Percentiles rank a stretch among this genome's conserved stretches.
Evolutionary conservation across 2,329 filamentous ascomycete genomes (phyloP).

Genomic region (Aspergillus transmontanensis): DNA sequence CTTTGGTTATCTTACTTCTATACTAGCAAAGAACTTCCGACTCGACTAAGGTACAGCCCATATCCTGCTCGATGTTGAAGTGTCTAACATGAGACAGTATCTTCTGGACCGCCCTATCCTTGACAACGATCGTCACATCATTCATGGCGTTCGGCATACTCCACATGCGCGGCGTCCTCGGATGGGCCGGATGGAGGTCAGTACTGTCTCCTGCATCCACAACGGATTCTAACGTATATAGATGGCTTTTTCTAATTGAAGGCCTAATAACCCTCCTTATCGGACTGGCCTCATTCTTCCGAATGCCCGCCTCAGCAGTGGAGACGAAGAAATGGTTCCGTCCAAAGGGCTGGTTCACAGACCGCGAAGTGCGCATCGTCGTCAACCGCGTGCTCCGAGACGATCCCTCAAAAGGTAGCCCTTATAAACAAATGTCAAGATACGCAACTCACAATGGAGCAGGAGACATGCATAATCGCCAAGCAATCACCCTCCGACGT

Average conservation of each 20-base stretch:
- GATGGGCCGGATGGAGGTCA: slow-evolving; percentile 49
- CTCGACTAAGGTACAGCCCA: slow-evolving; percentile 50
- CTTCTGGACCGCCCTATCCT: slow-evolving; percentile 67
- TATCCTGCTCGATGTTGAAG: accelerated
- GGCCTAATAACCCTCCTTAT: slow-evolving; percentile 57
- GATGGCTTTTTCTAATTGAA: slow-evolving; percentile 60
- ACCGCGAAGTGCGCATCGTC: slow-evolving; percentile 62
- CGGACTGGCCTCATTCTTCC: slow-evolving; percentile 56
- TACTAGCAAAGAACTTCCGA: slow-evolving; percentile 50
- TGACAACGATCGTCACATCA: slow-evolving; percentile 37
- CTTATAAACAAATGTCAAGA: not conserved
- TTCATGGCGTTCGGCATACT: slow-evolving; percentile 42
- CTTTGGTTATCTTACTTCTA: slow-evolving; percentile 72
- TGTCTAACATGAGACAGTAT: slow-evolving; percentile 42
- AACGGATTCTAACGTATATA: slow-evolving; percentile 11
- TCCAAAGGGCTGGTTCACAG: slow-evolving; percentile 62
- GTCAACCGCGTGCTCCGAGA: slow-evolving; percentile 63
- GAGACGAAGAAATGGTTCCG: slow-evolving; percentile 60
- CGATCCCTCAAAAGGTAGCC: slow-evolving; percentile 57
- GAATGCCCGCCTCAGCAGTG: slow-evolving; percentile 57
- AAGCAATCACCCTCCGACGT: slow-evolving; percentile 54
- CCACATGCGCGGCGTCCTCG: slow-evolving; percentile 34
- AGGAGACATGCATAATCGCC: slow-evolving; percentile 61
- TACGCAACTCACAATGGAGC: not conserved
- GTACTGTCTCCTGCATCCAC: slow-evolving; percentile 26